Evolutionary conservation across 2,329 filamentous ascomycete genomes (phyloP).

Genomic region (Trichoderma sp.): DNA sequence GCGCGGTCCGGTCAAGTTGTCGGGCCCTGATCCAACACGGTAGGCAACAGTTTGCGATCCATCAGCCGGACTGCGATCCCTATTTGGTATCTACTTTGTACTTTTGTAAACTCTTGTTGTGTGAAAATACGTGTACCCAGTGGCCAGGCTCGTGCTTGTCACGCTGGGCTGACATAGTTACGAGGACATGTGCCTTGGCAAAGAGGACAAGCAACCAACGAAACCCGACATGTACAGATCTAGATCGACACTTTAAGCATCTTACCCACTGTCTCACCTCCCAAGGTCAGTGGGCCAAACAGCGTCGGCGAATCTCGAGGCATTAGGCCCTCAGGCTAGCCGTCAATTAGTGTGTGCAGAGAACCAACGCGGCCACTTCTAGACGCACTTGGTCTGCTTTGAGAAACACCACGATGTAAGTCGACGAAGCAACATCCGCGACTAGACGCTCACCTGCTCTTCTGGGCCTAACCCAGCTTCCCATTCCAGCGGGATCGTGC

Average conservation of each 20-base stretch:
- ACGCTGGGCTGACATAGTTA: neutral
- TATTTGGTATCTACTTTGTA: neutral
- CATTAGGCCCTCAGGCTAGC: neutral
- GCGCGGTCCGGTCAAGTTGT: neutral
- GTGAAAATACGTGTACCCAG: neutral
- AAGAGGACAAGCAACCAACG: neutral
- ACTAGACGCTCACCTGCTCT: slow-evolving; percentile 12
- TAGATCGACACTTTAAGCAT: slow-evolving; percentile 11
- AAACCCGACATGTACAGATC: neutral
- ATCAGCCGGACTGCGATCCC: neutral
- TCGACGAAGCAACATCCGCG: slow-evolving; percentile 1
- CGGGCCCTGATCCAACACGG: neutral
- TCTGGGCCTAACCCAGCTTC: slow-evolving; percentile 17
- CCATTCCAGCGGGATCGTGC: slow-evolving; percentile 21
- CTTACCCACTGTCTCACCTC: slow-evolving; percentile 9
- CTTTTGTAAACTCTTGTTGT: neutral
- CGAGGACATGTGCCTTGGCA: neutral
- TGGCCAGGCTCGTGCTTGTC: neutral
- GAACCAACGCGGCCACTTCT: neutral
- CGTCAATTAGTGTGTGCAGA: neutral
- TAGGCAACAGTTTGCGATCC: slow-evolving; percentile 15
- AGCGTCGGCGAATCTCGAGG: slow-evolving; percentile 12
- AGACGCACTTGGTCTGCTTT: neutral
- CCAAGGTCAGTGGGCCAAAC: neutral
- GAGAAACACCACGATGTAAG: neutral